These are phyloP conservation scores for Purshia tridentata DNA, from an alignment of 306 rosid genomes.

Conservation along the genomic window DNA sequence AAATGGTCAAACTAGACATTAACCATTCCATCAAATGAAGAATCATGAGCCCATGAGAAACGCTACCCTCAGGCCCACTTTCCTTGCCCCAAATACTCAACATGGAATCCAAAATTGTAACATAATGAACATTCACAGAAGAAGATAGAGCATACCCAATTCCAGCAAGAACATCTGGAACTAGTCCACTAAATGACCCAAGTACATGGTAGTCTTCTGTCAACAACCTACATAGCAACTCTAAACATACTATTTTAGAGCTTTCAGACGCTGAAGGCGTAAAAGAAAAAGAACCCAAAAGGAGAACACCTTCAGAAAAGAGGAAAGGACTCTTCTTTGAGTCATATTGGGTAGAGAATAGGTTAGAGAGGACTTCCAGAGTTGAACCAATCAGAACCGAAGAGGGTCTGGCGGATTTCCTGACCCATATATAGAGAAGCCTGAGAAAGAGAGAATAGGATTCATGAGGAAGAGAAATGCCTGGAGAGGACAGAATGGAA, in stretches of 20 bases:
- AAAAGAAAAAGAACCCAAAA: constrained; percentile 62
- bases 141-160: constrained; percentile 82
- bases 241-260: constrained; percentile 55
- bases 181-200: constrained; percentile 36
- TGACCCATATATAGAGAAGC: constrained; percentile 73
- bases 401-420: constrained; percentile 67
- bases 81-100: constrained; percentile 64
- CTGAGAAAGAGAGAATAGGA: constrained; percentile 53
- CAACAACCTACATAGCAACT: constrained; percentile 42
- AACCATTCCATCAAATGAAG: constrained; percentile 81
- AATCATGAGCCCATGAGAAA: constrained; percentile 67
- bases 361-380: constrained; percentile 35
- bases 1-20: constrained; percentile 48
- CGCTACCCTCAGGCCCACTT: constrained; percentile 48
- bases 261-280: constrained; percentile 45
- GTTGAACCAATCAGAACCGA: constrained; percentile 46
- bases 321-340: constrained; percentile 33
- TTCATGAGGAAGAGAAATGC: constrained; percentile 44
- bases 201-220: constrained; percentile 38
- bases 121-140: constrained; percentile 45
- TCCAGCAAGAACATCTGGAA: constrained; percentile 75
- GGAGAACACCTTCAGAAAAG: constrained; percentile 55
- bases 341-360: constrained; percentile 37
- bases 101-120: constrained; percentile 49
- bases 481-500: constrained; percentile 53